A percentile compares a stretch with the other conserved stretches of the same genome.
phyloP scores from a whole-genome alignment of 2,329 filamentous ascomycete genomes.

The Pyrenophora tritici-repentis region DNA sequence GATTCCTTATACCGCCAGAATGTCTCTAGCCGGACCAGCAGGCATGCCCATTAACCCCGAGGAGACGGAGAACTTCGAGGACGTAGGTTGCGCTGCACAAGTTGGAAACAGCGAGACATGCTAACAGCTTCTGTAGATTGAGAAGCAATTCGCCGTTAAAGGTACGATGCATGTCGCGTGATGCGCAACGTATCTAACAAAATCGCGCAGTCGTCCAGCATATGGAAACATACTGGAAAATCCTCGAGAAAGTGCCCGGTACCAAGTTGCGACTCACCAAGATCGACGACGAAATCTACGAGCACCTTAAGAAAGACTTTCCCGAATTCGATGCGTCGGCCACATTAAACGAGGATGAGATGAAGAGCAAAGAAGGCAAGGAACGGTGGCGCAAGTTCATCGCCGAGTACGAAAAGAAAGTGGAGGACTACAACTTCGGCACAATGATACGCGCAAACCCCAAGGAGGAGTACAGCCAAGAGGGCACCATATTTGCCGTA shows the following conservation, averaged over 20 bases:
- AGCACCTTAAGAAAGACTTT: slow-evolving; percentile 84
- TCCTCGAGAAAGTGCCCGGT: slow-evolving; percentile 87
- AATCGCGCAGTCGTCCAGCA: slow-evolving; percentile 75
- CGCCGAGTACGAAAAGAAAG: slow-evolving; percentile 87
- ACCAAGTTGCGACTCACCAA: slow-evolving; percentile 90
- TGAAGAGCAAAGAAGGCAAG: slow-evolving; percentile 98
- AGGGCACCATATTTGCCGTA: slow-evolving; percentile 88
- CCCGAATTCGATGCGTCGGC: slow-evolving; percentile 86
- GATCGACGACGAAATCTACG: slow-evolving; percentile 92
- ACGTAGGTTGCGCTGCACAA: slow-evolving; percentile 55
- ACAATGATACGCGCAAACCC: slow-evolving; percentile 84
- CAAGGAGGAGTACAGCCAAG: slow-evolving; percentile 81
- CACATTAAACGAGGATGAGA: slow-evolving; percentile 85
- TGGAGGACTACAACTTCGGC: slow-evolving; percentile 98
- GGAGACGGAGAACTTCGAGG: slow-evolving; percentile 70
- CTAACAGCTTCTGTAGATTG: slow-evolving; percentile 67
- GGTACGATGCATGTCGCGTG: slow-evolving; percentile 54
- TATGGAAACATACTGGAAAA: slow-evolving; percentile 95
- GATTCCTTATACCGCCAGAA: slow-evolving; percentile 17
- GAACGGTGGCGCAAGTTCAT: slow-evolving; percentile 94
- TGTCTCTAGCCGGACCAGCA: slow-evolving; percentile 42
- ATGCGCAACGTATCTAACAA: slow-evolving; percentile 16
- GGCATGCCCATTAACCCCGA: slow-evolving; percentile 52
- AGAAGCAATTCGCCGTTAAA: slow-evolving; percentile 99
- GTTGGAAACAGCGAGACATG: slow-evolving; percentile 5